These are phyloP conservation scores for Fomitiporia mediterranea DNA, from an alignment of 1,284 basidiomycete species.

Conservation along the genomic window DNA sequence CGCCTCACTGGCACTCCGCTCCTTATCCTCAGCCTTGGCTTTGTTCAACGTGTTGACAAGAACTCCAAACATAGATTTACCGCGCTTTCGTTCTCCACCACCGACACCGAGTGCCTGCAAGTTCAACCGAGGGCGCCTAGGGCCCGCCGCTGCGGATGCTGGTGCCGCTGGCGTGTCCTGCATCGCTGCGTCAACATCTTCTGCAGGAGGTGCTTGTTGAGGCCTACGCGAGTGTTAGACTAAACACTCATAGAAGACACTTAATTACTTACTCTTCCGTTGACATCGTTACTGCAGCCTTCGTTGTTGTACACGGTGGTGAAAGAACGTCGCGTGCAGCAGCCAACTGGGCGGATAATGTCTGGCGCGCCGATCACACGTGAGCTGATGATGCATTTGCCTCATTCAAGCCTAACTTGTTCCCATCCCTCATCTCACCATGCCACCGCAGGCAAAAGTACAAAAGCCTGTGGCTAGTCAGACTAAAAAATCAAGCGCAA, in stretches of 20 bases:
- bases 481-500: conserved; percentile 11
- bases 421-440: conserved; percentile 11
- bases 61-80: conserved; percentile 79
- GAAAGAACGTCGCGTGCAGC: conserved; percentile 9
- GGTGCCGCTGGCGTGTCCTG: conserved; percentile 16
- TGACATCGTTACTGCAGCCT: conserved; percentile 39
- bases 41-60: conserved; percentile 75
- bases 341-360: neutral
- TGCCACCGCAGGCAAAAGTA: neutral
- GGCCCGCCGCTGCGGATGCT: conserved; percentile 32
- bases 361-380: neutral
- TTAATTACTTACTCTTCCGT: conserved; percentile 42
- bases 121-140: conserved; percentile 68
- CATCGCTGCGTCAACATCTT: conserved; percentile 24
- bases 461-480: neutral
- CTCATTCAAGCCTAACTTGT: neutral
- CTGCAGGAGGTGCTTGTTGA: conserved; percentile 30
- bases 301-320: conserved; percentile 20
- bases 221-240: conserved; percentile 23
- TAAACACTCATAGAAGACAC: conserved; percentile 5
- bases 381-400: neutral
- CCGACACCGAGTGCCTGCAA: conserved; percentile 40
- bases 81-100: conserved; percentile 62
- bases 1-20: conserved; percentile 73
- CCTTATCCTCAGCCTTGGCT: conserved; percentile 77